These are phyloP conservation scores for Plasmodium berghei DNA, from an alignment of 169 alveolate species.

Conservation along the genomic window DNA sequence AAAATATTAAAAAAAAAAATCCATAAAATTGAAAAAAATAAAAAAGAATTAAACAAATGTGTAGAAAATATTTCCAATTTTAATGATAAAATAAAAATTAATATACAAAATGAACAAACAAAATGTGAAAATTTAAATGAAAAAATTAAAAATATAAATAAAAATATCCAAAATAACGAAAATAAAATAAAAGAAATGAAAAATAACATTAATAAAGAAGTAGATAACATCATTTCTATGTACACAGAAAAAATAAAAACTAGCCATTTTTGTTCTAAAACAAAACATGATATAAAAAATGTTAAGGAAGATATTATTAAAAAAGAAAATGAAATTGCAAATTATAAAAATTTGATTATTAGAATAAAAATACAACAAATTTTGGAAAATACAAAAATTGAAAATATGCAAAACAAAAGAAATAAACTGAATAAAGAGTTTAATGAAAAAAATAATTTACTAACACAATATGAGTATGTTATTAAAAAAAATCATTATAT, in stretches of 20 bases:
- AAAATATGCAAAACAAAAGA: constrained; percentile 58
- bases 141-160: constrained; percentile 42
- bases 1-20: constrained; percentile 29
- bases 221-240: constrained; percentile 39
- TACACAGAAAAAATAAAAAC: constrained; percentile 66
- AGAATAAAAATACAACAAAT: constrained; percentile 71
- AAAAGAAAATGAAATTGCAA: constrained; percentile 74
- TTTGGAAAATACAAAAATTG: constrained; percentile 57
- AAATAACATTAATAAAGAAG: constrained; percentile 51
- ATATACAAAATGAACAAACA: constrained; percentile 36
- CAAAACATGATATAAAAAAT: constrained; percentile 21
- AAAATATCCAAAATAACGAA: constrained; percentile 13
- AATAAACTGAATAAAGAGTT: constrained; percentile 36
- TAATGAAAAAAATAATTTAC: constrained; percentile 34
- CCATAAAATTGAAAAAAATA: not conserved
- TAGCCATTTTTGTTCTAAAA: constrained; percentile 28
- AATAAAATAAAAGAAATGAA: constrained; percentile 43
- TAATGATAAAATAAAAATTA: constrained; percentile 12
- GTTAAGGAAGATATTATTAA: constrained; percentile 57
- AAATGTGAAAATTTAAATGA: constrained; percentile 4
- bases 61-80: not conserved
- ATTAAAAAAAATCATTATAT: constrained; percentile 56
- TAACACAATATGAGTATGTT: constrained; percentile 16
- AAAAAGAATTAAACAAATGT: constrained; percentile 6
- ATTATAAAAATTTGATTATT: constrained; percentile 61